Percentiles rank a stretch among this genome's conserved stretches.
Evolutionary conservation across 2,329 filamentous ascomycete genomes (phyloP).

Genomic region (Penicillium palitans): DNA sequence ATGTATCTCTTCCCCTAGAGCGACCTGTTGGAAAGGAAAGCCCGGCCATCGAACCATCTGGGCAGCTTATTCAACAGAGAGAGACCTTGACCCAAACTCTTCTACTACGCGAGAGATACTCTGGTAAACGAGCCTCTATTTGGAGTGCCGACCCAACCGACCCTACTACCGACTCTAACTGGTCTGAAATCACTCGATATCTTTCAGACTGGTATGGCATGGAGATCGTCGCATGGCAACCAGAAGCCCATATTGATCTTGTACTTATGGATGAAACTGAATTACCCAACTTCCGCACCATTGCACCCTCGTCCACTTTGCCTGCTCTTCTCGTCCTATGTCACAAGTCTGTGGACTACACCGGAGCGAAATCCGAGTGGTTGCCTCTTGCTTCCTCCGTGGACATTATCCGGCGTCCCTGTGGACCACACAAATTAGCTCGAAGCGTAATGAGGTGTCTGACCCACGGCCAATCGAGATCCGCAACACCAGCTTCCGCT

Average conservation of each 20-base stretch:
- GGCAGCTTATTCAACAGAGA: slow-evolving; percentile 23
- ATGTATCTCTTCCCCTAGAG: slow-evolving; percentile 49
- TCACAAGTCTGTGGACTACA: slow-evolving; percentile 39
- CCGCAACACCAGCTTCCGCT: slow-evolving; percentile 15
- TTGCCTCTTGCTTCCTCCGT: slow-evolving; percentile 34
- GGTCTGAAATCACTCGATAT: slow-evolving; percentile 33
- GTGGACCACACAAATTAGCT: slow-evolving; percentile 45
- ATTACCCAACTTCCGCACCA: slow-evolving; percentile 25
- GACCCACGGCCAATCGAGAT: slow-evolving; percentile 17
- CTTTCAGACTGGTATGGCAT: slow-evolving; percentile 41
- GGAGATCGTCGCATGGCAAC: slow-evolving; percentile 34
- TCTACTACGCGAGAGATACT: slow-evolving; percentile 29
- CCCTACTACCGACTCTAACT: slow-evolving; percentile 22
- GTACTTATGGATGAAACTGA: slow-evolving; percentile 37
- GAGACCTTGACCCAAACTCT: slow-evolving; percentile 27
- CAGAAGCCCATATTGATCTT: slow-evolving; percentile 33
- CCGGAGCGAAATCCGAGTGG: slow-evolving; percentile 30
- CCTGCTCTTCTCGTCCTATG: slow-evolving; percentile 42
- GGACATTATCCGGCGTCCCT: slow-evolving; percentile 43
- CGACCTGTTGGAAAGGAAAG: slow-evolving; percentile 31
- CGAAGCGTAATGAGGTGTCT: slow-evolving; percentile 37
- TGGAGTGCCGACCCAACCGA: slow-evolving; percentile 27
- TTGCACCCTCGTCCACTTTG: slow-evolving; percentile 17
- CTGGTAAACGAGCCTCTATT: slow-evolving; percentile 32
- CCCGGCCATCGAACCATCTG: slow-evolving; percentile 19